Percentiles rank a stretch among this genome's conserved stretches.
Conservation (phyloP, 208 protist species). For the Trypanosoma melophagium region DNA sequence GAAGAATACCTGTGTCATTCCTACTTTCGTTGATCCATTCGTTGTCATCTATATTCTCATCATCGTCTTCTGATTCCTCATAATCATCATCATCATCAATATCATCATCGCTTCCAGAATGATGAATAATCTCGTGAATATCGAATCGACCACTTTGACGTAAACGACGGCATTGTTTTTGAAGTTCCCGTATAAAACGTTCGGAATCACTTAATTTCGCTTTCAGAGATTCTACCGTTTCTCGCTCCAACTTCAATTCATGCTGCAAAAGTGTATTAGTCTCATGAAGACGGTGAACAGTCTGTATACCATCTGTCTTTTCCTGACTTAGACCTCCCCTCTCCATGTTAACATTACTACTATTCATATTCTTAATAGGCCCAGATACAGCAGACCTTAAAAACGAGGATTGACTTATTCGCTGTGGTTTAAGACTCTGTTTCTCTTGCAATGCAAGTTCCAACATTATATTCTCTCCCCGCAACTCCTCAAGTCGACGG, state of each 20-base stretch:
- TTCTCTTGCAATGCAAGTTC: constrained; percentile 7
- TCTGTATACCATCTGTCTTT: constrained; percentile 5
- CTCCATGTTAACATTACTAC: background rate
- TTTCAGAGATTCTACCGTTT: background rate
- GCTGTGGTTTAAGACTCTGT: background rate
- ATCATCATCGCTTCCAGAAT: background rate
- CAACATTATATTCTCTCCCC: constrained; percentile 17
- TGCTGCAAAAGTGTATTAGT: constrained; percentile 15
- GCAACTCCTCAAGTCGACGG: constrained; percentile 22
- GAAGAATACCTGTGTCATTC: background rate
- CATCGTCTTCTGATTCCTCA: background rate
- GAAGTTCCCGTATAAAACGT: constrained; percentile 20
- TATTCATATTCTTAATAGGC: background rate
- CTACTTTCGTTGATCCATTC: background rate
- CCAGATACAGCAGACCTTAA: too few species aligned
- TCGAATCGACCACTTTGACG: constrained; percentile 23
- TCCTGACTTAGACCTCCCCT: background rate
- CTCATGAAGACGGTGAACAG: constrained; percentile 13
- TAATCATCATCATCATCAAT: background rate
- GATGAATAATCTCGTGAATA: constrained; percentile 10
- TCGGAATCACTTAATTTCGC: constrained; percentile 8
- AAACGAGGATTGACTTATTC: too few species aligned
- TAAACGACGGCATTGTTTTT: constrained; percentile 20
- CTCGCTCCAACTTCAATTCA: constrained; percentile 20
- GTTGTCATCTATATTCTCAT: constrained; percentile 1